These are phyloP conservation scores for Kodamaea neixiangensis DNA, from an alignment of 805 yeast genomes.

Conservation along the genomic window DNA sequence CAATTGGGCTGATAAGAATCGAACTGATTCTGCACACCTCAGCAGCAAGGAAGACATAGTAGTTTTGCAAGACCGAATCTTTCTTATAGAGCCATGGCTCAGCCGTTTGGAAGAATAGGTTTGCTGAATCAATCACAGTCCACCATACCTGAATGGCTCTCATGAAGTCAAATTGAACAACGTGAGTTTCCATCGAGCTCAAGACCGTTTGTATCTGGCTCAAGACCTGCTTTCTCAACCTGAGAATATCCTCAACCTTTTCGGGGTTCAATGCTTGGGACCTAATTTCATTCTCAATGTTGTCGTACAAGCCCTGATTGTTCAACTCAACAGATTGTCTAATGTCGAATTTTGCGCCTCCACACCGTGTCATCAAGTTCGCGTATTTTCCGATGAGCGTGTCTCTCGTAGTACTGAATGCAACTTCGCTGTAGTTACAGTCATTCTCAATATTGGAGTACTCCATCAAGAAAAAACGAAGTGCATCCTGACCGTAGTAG, in stretches of 20 bases:
- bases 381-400: conserved; percentile 81
- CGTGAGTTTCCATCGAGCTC: conserved; percentile 41
- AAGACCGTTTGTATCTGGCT: conserved; percentile 35
- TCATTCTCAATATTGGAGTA: conserved; percentile 76
- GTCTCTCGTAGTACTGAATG: conserved; percentile 54
- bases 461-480: conserved; percentile 75
- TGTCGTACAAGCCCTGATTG: conserved; percentile 22
- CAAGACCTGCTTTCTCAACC: conserved; percentile 25
- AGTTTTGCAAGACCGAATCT: conserved; percentile 37
- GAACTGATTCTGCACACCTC: conserved; percentile 71
- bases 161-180: conserved; percentile 52
- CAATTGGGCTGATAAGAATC: conserved; percentile 68
- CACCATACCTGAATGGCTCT: conserved; percentile 61
- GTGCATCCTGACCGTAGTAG: conserved; percentile 67
- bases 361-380: conserved; percentile 71
- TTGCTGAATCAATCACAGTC: conserved; percentile 59
- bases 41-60: conserved; percentile 61
- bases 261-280: conserved; percentile 14
- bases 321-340: conserved; percentile 39
- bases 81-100: conserved; percentile 73
- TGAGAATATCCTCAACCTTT: conserved; percentile 17
- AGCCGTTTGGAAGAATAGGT: conserved; percentile 62
- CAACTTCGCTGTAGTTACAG: conserved; percentile 70
- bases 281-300: conserved; percentile 25
- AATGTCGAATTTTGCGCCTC: conserved; percentile 69